A percentile compares a stretch with the other conserved stretches of the same genome.
Evolutionary conservation across 2,329 filamentous ascomycete genomes (phyloP).

Genomic region (Clonostachys chloroleuca): DNA sequence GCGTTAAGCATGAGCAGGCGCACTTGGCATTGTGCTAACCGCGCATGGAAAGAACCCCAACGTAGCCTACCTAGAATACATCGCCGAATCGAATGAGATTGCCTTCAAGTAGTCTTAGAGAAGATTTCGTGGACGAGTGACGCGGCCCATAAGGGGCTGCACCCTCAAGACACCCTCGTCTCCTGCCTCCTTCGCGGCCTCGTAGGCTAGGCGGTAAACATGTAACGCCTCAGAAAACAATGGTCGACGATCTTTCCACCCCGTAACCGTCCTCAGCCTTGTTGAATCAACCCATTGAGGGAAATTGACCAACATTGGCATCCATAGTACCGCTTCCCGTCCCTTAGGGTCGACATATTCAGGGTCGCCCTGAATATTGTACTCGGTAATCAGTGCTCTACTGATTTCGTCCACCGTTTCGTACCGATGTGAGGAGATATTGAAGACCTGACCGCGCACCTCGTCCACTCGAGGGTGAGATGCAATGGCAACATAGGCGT

Average conservation of each 20-base stretch:
- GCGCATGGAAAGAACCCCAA: too few relatives aligned
- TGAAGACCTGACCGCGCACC: slow-evolving; percentile 34
- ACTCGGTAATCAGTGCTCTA: slow-evolving; percentile 30
- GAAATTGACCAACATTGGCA: slow-evolving; percentile 19
- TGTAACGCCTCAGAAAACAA: slow-evolving; percentile 28
- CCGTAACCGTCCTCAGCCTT: slow-evolving; percentile 30
- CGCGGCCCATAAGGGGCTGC: not conserved
- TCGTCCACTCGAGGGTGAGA: slow-evolving; percentile 1
- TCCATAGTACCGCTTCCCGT: slow-evolving; percentile 5
- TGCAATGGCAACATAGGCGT: slow-evolving; percentile 39
- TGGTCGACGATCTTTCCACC: slow-evolving; percentile 28
- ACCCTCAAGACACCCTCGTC: not conserved
- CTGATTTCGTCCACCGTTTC: slow-evolving; percentile 35
- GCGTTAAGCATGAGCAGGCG: too few relatives aligned
- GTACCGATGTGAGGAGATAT: slow-evolving; percentile 36
- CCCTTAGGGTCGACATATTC: slow-evolving; percentile 13
- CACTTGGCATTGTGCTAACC: too few relatives aligned
- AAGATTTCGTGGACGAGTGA: not conserved
- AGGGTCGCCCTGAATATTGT: slow-evolving; percentile 23
- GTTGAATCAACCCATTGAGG: slow-evolving; percentile 35
- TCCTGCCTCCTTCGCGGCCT: slow-evolving; percentile 11
- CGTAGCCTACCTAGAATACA: too few relatives aligned
- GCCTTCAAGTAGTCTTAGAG: not conserved
- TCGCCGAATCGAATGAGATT: too few relatives aligned
- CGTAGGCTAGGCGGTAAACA: slow-evolving; percentile 31